Percentiles rank a stretch among this genome's conserved stretches.
These are phyloP conservation scores for Wickerhamomyces chaumierensis DNA, from an alignment of 805 yeast genomes.

Conservation along the genomic window DNA sequence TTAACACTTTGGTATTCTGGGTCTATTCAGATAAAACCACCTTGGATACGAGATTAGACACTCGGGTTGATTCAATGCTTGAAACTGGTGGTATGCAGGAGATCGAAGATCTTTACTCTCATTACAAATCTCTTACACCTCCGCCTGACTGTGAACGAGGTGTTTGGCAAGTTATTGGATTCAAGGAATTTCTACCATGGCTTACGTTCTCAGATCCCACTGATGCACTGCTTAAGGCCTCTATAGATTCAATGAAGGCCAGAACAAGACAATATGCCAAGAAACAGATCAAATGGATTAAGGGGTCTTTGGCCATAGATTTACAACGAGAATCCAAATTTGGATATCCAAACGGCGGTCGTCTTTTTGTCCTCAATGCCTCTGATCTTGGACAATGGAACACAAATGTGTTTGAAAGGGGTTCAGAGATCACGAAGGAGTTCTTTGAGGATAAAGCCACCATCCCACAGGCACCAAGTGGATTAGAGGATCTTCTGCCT, in stretches of 20 bases:
- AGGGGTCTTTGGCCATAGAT: slow-evolving; percentile 55
- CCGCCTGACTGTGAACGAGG: slow-evolving; percentile 57
- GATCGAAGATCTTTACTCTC: slow-evolving; percentile 43
- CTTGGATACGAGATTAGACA: slow-evolving; percentile 56
- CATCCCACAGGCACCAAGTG: slow-evolving; percentile 26
- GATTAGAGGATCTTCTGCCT: slow-evolving; percentile 19
- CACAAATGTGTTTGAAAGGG: slow-evolving; percentile 41
- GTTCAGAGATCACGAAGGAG: slow-evolving; percentile 33
- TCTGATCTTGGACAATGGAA: slow-evolving; percentile 59
- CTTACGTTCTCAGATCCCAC: slow-evolving; percentile 18
- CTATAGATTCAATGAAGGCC: slow-evolving; percentile 69
- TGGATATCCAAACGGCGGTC: slow-evolving; percentile 46
- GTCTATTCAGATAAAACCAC: slow-evolving; percentile 52
- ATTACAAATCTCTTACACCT: slow-evolving; percentile 24
- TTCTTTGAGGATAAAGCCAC: slow-evolving; percentile 21
- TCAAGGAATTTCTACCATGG: slow-evolving; percentile 81
- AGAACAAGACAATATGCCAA: slow-evolving; percentile 82
- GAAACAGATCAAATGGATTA: slow-evolving; percentile 85
- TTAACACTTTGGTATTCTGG: slow-evolving; percentile 70
- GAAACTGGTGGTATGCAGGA: slow-evolving; percentile 58
- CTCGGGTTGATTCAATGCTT: slow-evolving; percentile 79
- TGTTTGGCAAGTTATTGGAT: slow-evolving; percentile 91
- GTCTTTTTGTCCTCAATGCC: slow-evolving; percentile 63
- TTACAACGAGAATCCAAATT: slow-evolving; percentile 34
- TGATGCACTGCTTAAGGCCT: slow-evolving; percentile 23